phyloP scores from a whole-genome alignment of 768 basidiomycete genomes.

The Fistulinella prunicolor region DNA sequence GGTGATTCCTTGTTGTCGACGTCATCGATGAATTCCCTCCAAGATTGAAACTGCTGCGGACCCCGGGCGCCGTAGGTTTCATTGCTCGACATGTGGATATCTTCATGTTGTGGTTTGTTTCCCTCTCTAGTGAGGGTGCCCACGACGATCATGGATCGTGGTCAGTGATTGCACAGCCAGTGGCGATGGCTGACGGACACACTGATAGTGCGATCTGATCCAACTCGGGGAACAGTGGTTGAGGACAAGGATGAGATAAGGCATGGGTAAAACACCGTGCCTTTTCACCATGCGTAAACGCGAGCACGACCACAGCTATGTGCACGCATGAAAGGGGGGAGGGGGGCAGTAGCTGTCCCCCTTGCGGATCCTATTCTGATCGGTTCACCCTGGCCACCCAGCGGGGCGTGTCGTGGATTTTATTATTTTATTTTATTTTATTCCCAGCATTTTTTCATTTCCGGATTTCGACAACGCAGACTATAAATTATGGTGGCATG shows the following conservation, averaged over 20 bases:
- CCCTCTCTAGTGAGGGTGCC: not conserved
- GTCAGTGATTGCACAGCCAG: conserved; percentile 14
- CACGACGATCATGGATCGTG: conserved; percentile 31
- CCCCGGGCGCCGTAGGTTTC: conserved; percentile 55
- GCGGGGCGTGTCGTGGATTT: conserved; percentile 3
- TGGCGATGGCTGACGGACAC: conserved; percentile 7
- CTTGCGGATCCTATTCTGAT: conserved; percentile 18
- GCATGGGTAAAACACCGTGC: conserved; percentile 21
- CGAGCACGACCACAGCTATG: conserved; percentile 6
- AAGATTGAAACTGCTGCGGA: conserved; percentile 57
- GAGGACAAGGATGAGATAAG: conserved; percentile 2
- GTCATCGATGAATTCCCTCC: conserved; percentile 56
- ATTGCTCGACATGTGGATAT: conserved; percentile 56
- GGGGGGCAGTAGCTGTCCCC: not conserved
- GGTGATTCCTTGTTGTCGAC: conserved; percentile 38
- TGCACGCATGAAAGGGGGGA: conserved; percentile 8
- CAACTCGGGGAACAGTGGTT: conserved; percentile 8
- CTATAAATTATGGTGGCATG: conserved; percentile 7
- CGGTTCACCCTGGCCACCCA: conserved; percentile 5
- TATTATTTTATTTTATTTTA: conserved; percentile 11
- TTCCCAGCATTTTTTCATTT: conserved; percentile 19
- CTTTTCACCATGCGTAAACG: conserved; percentile 18
- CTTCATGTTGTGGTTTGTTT: conserved; percentile 51
- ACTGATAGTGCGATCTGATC: conserved; percentile 4
- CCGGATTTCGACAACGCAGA: conserved; percentile 14